These are phyloP conservation scores for Petunia secreta DNA, from an alignment of 257 asterid genomes.

Conservation along the genomic window DNA sequence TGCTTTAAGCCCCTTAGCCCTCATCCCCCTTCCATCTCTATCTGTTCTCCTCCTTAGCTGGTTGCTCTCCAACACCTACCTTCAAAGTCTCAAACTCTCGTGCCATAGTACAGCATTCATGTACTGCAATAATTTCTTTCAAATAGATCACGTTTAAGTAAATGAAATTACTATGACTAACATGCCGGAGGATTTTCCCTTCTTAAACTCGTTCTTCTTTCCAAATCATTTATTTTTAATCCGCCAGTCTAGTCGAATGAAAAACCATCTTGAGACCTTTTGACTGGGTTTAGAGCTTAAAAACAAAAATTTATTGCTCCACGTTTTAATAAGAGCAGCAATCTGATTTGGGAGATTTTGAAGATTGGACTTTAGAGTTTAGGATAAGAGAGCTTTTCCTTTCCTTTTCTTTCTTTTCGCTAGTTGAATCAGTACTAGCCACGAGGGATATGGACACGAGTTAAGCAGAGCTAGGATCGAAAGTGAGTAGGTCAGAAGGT, in stretches of 20 bases:
- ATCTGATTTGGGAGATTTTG: background rate
- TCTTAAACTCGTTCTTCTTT: background rate
- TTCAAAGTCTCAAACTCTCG: background rate
- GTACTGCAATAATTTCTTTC: background rate
- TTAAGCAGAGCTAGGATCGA: background rate
- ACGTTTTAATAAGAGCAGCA: background rate
- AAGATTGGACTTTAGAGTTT: background rate
- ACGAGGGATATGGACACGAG: background rate
- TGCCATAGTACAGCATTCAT: background rate
- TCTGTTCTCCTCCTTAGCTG: background rate
- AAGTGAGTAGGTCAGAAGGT: background rate
- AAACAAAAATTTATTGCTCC: background rate
- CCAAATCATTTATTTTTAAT: background rate
- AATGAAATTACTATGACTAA: background rate
- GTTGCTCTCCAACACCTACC: background rate
- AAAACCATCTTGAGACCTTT: background rate
- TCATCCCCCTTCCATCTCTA: background rate
- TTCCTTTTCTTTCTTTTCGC: background rate
- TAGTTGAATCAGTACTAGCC: background rate
- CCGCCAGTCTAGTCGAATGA: background rate
- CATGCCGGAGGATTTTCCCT: background rate
- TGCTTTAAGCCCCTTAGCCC: background rate
- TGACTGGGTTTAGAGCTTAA: background rate
- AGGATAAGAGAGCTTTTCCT: background rate
- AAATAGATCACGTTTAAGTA: background rate